Evolutionary conservation across 2,329 filamentous ascomycete species (phyloP).

Genomic region (Colletotrichum liriopes): DNA sequence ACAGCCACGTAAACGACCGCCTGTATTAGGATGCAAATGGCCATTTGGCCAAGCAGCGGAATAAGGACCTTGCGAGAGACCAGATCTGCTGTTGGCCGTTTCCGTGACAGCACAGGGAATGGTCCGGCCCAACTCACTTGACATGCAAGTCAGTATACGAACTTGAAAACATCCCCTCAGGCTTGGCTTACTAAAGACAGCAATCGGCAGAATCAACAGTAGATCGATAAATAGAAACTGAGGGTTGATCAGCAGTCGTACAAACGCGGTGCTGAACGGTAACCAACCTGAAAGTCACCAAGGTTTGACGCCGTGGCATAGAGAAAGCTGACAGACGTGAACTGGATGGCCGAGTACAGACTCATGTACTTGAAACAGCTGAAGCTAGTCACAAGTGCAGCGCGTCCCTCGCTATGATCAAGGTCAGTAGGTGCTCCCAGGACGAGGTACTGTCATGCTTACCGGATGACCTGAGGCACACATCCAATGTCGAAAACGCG

Average conservation of each 20-base stretch:
- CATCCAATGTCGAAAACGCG: constrained; percentile 97
- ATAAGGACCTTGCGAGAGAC: constrained; percentile 94
- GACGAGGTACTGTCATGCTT: constrained; percentile 48
- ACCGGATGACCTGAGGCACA: constrained; percentile 91
- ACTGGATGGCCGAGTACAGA: constrained; percentile 98
- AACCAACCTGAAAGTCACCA: constrained; percentile 87
- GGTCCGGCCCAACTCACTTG: constrained; percentile 95
- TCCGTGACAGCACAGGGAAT: constrained; percentile 81
- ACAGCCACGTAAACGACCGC: constrained; percentile 82
- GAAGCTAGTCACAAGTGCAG: constrained; percentile 97
- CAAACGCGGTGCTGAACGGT: background rate
- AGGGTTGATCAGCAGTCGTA: background rate
- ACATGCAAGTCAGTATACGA: constrained; percentile 6
- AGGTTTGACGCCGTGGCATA: constrained; percentile 95
- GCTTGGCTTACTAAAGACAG: constrained; percentile 83
- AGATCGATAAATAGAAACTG: constrained; percentile 96
- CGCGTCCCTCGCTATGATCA: constrained; percentile 82
- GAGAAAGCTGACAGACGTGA: constrained; percentile 95
- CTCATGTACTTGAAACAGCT: constrained; percentile 99
- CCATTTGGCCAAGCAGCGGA: constrained; percentile 90
- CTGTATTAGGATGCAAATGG: constrained; percentile 84
- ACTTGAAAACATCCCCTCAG: constrained; percentile 27
- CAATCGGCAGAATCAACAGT: constrained; percentile 92
- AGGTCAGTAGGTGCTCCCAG: background rate
- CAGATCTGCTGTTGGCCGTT: constrained; percentile 91